Base-by-base conservation (phyloP, 176 grass and related monocot genomes). In the Paspalum notatum region DNA sequence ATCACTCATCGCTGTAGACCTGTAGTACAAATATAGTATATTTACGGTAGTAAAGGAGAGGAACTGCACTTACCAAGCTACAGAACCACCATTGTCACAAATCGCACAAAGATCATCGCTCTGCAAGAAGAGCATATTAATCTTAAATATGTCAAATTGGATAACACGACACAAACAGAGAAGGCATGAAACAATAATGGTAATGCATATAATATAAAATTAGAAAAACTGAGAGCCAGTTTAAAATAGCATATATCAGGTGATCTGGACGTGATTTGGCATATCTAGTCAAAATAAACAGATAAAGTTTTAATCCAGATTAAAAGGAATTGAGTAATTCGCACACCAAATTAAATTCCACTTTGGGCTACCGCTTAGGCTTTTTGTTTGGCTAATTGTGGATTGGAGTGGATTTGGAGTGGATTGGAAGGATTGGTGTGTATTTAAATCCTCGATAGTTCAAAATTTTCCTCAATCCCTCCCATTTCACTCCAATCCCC, bases 61-160 rank as follows among this genome's bases (percentile, higher is more conserved):
- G 56, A 72, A 63, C 3, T 49, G 14, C 40, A 84, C 71, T 32
- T 57, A 74, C 72, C 72, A 57, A 57, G 72, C 42, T 40, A 74
- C 37, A 74, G 20, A 12, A 57, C 72, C 72, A 57, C 51, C 52
- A 74, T 74, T 52, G 20, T 74, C 72, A 6, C 72, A 74, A 57
- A 74, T 74, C 0, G 37, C 72, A 9, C 72, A 74, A 57, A 24
- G 20, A 22, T 42, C 1, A 8, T 42, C 38, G 21, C 20, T 52
- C 72, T 74, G 7, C 18, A 56, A 74, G 24, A 56, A 57, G 18
- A 43, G 37, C 3, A 57, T 9, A 74, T 42, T 41, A 24, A 57
- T 51, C 1, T 5, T 18, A 71, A 16, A 5, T 71, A 3, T 5
- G 6, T 42, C 18, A 74, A 9, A 38, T 20, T 49, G 70, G 22